Conservation (phyloP, 208 protist genomes). For the Borovskyia barvae region DNA sequence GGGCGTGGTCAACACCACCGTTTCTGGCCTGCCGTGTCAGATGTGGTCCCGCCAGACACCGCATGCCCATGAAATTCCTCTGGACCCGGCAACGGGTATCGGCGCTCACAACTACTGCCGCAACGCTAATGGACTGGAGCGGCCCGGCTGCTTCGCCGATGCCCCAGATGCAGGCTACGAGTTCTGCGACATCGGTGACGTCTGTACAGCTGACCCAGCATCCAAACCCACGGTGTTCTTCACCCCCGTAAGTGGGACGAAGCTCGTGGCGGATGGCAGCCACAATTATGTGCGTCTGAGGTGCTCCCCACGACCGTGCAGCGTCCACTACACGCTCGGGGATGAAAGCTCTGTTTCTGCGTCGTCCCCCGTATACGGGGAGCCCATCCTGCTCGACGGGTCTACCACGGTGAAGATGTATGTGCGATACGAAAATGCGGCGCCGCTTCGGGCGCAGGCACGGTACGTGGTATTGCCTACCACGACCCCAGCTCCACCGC, state of each 20-base stretch:
- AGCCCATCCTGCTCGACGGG: constrained; percentile 30
- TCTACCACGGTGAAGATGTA: constrained; percentile 45
- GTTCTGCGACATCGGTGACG: constrained; percentile 50
- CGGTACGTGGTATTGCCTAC: constrained; percentile 29
- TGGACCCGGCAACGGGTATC: constrained; percentile 36
- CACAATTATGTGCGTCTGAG: constrained; percentile 31
- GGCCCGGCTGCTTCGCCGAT: constrained; percentile 54
- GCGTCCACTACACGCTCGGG: constrained; percentile 57
- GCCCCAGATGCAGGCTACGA: constrained; percentile 40
- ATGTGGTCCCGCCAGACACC: constrained; percentile 44
- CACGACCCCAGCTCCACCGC: neutral
- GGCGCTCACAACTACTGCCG: constrained; percentile 79
- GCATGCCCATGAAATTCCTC: constrained; percentile 31
- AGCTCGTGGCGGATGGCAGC: constrained; percentile 14
- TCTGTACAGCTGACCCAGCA: constrained; percentile 24
- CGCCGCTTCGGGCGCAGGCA: constrained; percentile 23
- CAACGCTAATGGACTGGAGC: constrained; percentile 42
- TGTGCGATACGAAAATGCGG: constrained; percentile 26
- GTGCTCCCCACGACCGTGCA: constrained; percentile 53
- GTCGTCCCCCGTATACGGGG: constrained; percentile 17
- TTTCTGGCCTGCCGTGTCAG: constrained; percentile 49
- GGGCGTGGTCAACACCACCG: constrained; percentile 54
- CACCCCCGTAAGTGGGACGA: constrained; percentile 25
- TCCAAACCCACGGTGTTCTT: constrained; percentile 28
- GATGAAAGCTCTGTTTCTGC: constrained; percentile 11